Evolutionary conservation across 495 filamentous ascomycete genomes (phyloP).

Genomic region (Chlorociboria aeruginascens): DNA sequence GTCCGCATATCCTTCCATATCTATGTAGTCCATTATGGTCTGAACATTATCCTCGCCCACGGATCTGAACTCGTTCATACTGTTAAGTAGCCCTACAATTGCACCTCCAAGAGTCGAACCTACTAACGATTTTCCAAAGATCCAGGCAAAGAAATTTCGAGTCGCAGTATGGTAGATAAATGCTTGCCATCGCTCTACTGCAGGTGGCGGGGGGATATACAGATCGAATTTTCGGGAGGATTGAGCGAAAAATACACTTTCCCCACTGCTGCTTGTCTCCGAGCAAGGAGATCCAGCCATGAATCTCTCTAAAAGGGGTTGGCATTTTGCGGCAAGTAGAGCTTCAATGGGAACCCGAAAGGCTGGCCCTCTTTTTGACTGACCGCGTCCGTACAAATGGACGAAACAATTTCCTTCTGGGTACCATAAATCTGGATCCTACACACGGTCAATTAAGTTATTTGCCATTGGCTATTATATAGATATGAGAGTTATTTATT

Average conservation of each 20-base stretch:
- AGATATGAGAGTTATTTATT: conserved; percentile 11
- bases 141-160: conserved; percentile 58
- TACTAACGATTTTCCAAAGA: conserved; percentile 47
- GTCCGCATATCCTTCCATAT: conserved; percentile 48
- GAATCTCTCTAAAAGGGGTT: conserved; percentile 27
- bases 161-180: conserved; percentile 48
- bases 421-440: conserved; percentile 56
- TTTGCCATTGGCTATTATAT: background rate
- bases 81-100: conserved; percentile 42
- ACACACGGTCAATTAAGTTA: background rate
- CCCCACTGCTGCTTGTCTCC: background rate
- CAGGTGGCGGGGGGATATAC: conserved; percentile 47
- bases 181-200: conserved; percentile 32
- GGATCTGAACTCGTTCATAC: conserved; percentile 39
- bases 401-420: conserved; percentile 49
- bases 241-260: conserved; percentile 11
- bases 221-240: conserved; percentile 33
- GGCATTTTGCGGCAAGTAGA: conserved; percentile 33
- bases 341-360: conserved; percentile 44
- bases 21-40: conserved; percentile 40
- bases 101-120: conserved; percentile 44
- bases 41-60: conserved; percentile 34
- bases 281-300: conserved; percentile 26
- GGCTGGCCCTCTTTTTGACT: conserved; percentile 46
- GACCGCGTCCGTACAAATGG: conserved; percentile 46